A percentile compares a stretch with the other conserved stretches of the same genome.
phyloP scores from a whole-genome alignment of 2,329 filamentous ascomycete genomes.

The Neurospora crassa region DNA sequence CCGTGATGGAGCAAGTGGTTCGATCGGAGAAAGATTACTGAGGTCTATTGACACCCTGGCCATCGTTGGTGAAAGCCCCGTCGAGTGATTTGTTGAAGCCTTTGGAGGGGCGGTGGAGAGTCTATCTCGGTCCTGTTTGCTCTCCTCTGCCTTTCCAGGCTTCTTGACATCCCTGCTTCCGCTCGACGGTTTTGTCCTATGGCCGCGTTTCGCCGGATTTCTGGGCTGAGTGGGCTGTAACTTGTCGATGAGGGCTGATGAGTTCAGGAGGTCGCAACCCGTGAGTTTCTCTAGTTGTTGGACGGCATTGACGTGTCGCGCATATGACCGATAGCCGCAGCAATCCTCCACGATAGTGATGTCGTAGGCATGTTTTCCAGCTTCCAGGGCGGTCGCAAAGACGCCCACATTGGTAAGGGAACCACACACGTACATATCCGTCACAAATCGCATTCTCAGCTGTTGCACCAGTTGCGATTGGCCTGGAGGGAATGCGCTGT shows the following conservation, averaged over 20 bases:
- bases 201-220: background rate
- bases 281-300: slow-evolving; percentile 63
- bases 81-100: slow-evolving; percentile 6
- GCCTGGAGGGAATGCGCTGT: slow-evolving; percentile 77
- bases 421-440: slow-evolving; percentile 82
- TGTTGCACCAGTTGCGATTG: slow-evolving; percentile 56
- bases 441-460: slow-evolving; percentile 79
- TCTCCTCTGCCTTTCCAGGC: slow-evolving; percentile 7
- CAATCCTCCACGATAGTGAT: slow-evolving; percentile 85
- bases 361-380: slow-evolving; percentile 76
- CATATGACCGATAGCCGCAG: slow-evolving; percentile 65
- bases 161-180: slow-evolving; percentile 9
- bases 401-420: slow-evolving; percentile 80
- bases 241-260: slow-evolving; percentile 44
- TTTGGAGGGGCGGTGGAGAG: slow-evolving; percentile 21
- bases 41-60: slow-evolving; percentile 25
- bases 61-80: slow-evolving; percentile 23
- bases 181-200: background rate
- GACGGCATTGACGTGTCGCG: slow-evolving; percentile 62
- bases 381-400: slow-evolving; percentile 85
- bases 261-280: slow-evolving; percentile 57
- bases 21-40: slow-evolving; percentile 18
- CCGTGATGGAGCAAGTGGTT: slow-evolving; percentile 15
- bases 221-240: slow-evolving; percentile 13
- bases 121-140: slow-evolving; percentile 11